Evolutionary conservation across 192 early-diverging fungal genomes (phyloP).

Genomic region (Irineochytrium annulatum): DNA sequence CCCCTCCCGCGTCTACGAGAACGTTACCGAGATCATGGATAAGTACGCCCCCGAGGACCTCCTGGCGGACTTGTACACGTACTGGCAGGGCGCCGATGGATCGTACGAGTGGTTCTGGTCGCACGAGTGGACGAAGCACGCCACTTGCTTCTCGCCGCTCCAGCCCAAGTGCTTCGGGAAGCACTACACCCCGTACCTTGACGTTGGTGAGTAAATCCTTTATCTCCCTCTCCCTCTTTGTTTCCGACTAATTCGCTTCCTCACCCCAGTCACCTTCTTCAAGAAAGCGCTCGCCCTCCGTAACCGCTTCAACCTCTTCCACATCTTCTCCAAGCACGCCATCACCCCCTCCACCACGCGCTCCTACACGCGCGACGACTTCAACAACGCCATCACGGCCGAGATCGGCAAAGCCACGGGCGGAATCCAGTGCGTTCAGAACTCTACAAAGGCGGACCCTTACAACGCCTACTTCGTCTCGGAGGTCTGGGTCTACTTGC

Average conservation of each 20-base stretch:
- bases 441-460: not conserved
- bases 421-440: conserved; percentile 7
- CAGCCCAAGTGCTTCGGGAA: conserved; percentile 56
- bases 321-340: conserved; percentile 38
- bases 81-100: conserved; percentile 67
- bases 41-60: conserved; percentile 33
- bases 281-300: conserved; percentile 49
- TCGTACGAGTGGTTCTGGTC: conserved; percentile 75
- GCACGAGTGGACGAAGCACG: conserved; percentile 78
- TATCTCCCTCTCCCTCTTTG: too few relatives aligned
- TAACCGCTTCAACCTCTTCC: conserved; percentile 51
- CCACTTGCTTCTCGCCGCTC: conserved; percentile 66
- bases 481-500: not conserved
- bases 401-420: conserved; percentile 10
- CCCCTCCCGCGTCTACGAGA: conserved; percentile 45
- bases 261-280: too few relatives aligned
- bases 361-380: conserved; percentile 14
- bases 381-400: conserved; percentile 16
- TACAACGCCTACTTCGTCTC: not conserved
- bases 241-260: too few relatives aligned
- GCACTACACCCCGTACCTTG: conserved; percentile 41
- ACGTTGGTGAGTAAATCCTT: conserved; percentile 61
- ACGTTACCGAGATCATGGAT: conserved; percentile 48
- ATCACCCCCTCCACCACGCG: conserved; percentile 31
- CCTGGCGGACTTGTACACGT: conserved; percentile 48